phyloP scores from a whole-genome alignment of 2,329 filamentous ascomycete species.

The Cladosporium velox region DNA sequence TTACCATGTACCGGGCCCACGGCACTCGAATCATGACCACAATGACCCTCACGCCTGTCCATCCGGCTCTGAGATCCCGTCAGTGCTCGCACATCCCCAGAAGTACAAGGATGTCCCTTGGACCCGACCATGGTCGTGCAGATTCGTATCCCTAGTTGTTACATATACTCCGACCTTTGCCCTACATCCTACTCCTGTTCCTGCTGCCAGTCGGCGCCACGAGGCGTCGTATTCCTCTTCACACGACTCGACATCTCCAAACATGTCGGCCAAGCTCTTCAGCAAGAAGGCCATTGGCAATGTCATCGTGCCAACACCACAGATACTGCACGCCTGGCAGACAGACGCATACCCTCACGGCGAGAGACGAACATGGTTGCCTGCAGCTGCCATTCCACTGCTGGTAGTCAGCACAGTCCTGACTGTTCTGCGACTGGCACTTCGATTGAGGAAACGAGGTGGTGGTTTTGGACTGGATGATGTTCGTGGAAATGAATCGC shows the following conservation, averaged over 20 bases:
- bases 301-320: constrained; percentile 10
- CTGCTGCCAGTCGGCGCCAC: constrained; percentile 4
- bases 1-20: neutral
- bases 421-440: constrained; percentile 27
- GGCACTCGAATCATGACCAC: constrained; percentile 4
- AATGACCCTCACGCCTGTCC: neutral
- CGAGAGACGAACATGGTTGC: constrained; percentile 16
- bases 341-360: constrained; percentile 17
- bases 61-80: neutral
- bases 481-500: neutral
- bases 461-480: constrained; percentile 24
- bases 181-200: neutral
- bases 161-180: constrained; percentile 3
- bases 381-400: constrained; percentile 24
- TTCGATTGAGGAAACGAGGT: constrained; percentile 28
- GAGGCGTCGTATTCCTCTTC: neutral
- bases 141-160: neutral
- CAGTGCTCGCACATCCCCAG: constrained; percentile 8
- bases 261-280: constrained; percentile 12
- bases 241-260: neutral
- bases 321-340: constrained; percentile 14
- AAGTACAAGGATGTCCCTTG: constrained; percentile 17
- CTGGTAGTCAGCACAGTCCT: constrained; percentile 27
- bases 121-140: neutral
- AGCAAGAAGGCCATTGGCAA: constrained; percentile 16